Evolutionary conservation across 768 basidiomycete species (phyloP).

Genomic region (Dacryopinax primogenitus): DNA sequence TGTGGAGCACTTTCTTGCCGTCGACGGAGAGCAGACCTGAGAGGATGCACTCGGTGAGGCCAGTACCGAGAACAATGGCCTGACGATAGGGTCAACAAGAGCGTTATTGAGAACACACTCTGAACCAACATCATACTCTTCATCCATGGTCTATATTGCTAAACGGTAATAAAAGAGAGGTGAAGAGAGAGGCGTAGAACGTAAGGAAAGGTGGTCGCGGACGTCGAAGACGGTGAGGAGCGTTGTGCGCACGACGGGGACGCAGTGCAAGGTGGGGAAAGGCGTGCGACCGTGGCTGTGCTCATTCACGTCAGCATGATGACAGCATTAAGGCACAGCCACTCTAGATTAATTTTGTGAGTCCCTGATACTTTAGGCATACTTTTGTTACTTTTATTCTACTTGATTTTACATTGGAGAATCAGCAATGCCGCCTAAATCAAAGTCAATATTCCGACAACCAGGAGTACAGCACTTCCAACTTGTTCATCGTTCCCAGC

Average conservation of each 20-base stretch:
- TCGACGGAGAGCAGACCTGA: slow-evolving; percentile 97
- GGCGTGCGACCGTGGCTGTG: too few relatives aligned
- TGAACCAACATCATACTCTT: slow-evolving; percentile 80
- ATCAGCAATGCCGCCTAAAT: slow-evolving; percentile 57
- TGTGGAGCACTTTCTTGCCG: slow-evolving; percentile 98
- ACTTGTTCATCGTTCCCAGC: slow-evolving; percentile 89
- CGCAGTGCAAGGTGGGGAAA: too few relatives aligned
- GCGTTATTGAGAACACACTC: background rate
- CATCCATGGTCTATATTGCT: slow-evolving; percentile 61
- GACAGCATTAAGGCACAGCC: background rate
- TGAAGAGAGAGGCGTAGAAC: background rate
- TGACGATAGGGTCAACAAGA: slow-evolving; percentile 24
- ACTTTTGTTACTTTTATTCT: background rate
- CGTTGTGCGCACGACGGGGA: too few relatives aligned
- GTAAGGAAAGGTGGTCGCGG: background rate
- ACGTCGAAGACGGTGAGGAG: background rate
- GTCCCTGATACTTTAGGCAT: too few relatives aligned
- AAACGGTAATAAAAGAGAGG: background rate
- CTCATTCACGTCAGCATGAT: background rate
- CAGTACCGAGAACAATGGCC: slow-evolving; percentile 91
- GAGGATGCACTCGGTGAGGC: slow-evolving; percentile 95
- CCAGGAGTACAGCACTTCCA: slow-evolving; percentile 89
- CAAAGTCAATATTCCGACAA: slow-evolving; percentile 66
- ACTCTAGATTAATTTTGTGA: too few relatives aligned
- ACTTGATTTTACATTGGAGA: background rate